Conservation (phyloP, 495 filamentous ascomycete species). For the Penicillium parvum region DNA sequence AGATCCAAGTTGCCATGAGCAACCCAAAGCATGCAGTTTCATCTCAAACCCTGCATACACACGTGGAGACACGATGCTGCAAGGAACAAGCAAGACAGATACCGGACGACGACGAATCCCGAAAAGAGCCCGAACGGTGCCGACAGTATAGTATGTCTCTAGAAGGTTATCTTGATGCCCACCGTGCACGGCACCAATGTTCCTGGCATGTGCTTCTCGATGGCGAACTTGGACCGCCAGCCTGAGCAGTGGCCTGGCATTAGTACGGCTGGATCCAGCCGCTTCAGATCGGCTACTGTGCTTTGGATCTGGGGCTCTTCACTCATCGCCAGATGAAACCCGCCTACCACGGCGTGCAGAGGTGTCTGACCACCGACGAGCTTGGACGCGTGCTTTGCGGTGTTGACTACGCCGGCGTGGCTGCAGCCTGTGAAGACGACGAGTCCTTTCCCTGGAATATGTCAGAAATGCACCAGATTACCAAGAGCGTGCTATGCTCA, state of each 20-base stretch:
- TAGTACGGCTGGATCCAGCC: slow-evolving; percentile 48
- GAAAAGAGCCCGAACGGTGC: no score
- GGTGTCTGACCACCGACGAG: slow-evolving; percentile 35
- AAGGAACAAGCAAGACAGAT: slow-evolving; percentile 7
- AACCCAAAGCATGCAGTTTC: slow-evolving; percentile 11
- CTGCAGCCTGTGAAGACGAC: slow-evolving; percentile 62
- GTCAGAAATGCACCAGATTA: not conserved
- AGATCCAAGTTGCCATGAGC: slow-evolving; percentile 13
- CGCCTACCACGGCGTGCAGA: slow-evolving; percentile 55
- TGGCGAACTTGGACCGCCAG: slow-evolving; percentile 58
- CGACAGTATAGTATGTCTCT: no score
- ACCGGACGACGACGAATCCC: not conserved
- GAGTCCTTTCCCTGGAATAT: slow-evolving; percentile 45
- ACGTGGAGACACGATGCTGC: slow-evolving; percentile 16
- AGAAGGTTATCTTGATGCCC: slow-evolving; percentile 48
- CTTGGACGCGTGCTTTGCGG: slow-evolving; percentile 45
- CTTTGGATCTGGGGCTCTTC: slow-evolving; percentile 39
- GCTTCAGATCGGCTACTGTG: slow-evolving; percentile 50
- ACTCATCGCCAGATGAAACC: slow-evolving; percentile 55
- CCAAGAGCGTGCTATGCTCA: slow-evolving; percentile 4
- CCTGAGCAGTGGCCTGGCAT: slow-evolving; percentile 60
- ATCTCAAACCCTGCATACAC: slow-evolving; percentile 5
- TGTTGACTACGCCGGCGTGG: slow-evolving; percentile 58
- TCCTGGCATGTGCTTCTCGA: slow-evolving; percentile 54
- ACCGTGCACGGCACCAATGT: slow-evolving; percentile 54